Conservation (phyloP, 352 stramenopile species). For the Globisporangium cederbergense region DNA sequence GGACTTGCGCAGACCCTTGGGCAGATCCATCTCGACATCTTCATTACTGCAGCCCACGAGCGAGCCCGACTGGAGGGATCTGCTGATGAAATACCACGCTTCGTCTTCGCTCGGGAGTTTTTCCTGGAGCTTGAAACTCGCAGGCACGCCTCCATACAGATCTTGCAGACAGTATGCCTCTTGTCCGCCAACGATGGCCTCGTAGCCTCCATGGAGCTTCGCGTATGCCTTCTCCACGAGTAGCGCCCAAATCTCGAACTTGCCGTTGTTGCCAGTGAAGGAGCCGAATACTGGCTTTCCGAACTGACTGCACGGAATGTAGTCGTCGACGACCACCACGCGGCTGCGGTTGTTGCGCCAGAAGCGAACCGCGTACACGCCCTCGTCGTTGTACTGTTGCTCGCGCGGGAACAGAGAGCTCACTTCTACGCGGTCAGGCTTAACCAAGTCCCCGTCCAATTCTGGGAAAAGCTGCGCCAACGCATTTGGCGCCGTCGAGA, state of each 20-base stretch:
- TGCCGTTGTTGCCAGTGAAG: slow-evolving; percentile 75
- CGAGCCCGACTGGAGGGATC: slow-evolving; percentile 50
- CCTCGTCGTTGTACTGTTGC: slow-evolving; percentile 87
- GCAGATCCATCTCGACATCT: slow-evolving; percentile 56
- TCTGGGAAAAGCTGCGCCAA: slow-evolving; percentile 75
- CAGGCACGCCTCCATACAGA: slow-evolving; percentile 67
- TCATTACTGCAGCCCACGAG: slow-evolving; percentile 75
- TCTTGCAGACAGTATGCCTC: slow-evolving; percentile 76
- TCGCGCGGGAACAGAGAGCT: slow-evolving; percentile 47
- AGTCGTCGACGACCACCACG: slow-evolving; percentile 81
- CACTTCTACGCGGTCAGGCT: slow-evolving; percentile 60
- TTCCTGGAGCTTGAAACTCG: slow-evolving; percentile 65
- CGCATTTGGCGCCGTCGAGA: slow-evolving; percentile 72
- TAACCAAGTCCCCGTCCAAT: slow-evolving; percentile 55
- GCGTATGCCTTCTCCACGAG: slow-evolving; percentile 95
- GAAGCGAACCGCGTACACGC: slow-evolving; percentile 84
- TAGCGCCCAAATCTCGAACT: slow-evolving; percentile 92
- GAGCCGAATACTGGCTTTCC: slow-evolving; percentile 83
- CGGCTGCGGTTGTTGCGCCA: slow-evolving; percentile 82
- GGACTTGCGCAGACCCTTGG: slow-evolving; percentile 60
- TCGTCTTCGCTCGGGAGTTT: slow-evolving; percentile 52
- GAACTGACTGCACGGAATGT: slow-evolving; percentile 79
- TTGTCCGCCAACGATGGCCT: slow-evolving; percentile 85
- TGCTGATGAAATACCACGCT: slow-evolving; percentile 49
- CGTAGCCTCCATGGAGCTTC: slow-evolving; percentile 91